These are phyloP conservation scores for Spathaspora arborariae DNA, from an alignment of 805 yeast genomes.

Conservation along the genomic window DNA sequence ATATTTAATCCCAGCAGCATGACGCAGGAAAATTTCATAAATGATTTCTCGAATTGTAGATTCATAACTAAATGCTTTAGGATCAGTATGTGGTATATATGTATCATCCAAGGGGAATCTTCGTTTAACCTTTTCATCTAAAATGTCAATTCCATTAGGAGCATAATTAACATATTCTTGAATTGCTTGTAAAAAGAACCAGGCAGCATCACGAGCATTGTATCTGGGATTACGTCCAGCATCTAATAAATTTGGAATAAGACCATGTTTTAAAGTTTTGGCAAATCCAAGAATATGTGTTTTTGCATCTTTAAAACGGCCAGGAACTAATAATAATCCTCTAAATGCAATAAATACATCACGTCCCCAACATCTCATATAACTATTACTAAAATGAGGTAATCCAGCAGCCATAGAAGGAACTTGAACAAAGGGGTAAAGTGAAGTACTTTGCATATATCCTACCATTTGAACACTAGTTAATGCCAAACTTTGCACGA, in stretches of 20 bases:
- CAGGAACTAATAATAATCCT: constrained; percentile 77
- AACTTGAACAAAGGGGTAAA: constrained; percentile 56
- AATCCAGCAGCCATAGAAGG: constrained; percentile 93
- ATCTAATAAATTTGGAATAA: constrained; percentile 89
- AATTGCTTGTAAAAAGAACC: constrained; percentile 88
- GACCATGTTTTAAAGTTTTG: constrained; percentile 87
- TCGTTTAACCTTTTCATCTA: constrained; percentile 70
- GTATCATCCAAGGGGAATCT: constrained; percentile 89
- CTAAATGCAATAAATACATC: constrained; percentile 87
- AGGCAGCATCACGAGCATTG: constrained; percentile 95
- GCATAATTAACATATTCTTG: constrained; percentile 73
- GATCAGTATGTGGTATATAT: constrained; percentile 64
- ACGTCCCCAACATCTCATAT: constrained; percentile 98
- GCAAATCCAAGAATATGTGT: constrained; percentile 84
- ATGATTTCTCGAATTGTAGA: constrained; percentile 71
- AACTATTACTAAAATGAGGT: constrained; percentile 87
- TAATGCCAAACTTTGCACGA: constrained; percentile 75
- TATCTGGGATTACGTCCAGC: constrained; percentile 92
- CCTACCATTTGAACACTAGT: constrained; percentile 89
- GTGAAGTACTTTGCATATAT: constrained; percentile 64
- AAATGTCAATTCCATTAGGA: constrained; percentile 64
- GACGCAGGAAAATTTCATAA: constrained; percentile 80
- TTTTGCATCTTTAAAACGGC: constrained; percentile 74
- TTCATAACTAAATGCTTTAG: constrained; percentile 70
- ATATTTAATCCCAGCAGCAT: constrained; percentile 81